A percentile compares a stretch with the other conserved stretches of the same genome.
These are phyloP conservation scores for Pilasporangium apinafurcum DNA, from an alignment of 352 stramenopile genomes.

Conservation along the genomic window DNA sequence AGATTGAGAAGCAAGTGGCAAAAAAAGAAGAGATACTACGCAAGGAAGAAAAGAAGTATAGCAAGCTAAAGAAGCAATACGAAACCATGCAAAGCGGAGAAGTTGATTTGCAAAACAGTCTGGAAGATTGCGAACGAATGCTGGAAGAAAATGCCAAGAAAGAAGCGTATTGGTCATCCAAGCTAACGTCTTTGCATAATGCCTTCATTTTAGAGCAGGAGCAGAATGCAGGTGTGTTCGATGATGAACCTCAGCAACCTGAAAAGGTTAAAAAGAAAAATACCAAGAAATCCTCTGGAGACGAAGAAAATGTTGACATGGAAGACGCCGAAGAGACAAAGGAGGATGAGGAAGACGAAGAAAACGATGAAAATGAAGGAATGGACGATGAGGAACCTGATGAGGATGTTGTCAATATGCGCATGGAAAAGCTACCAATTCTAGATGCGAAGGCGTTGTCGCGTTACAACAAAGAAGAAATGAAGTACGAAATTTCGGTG, in stretches of 20 bases:
- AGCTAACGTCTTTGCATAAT: slow-evolving; percentile 62
- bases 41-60: slow-evolving; percentile 74
- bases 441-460: slow-evolving; percentile 71
- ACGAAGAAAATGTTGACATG: slow-evolving; percentile 28
- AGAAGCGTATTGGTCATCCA: slow-evolving; percentile 76
- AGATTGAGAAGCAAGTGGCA: slow-evolving; percentile 83
- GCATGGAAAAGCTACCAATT: slow-evolving; percentile 62
- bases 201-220: slow-evolving; percentile 62
- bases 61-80: slow-evolving; percentile 86
- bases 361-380: slow-evolving; percentile 13
- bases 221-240: slow-evolving; percentile 64
- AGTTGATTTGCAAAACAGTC: slow-evolving; percentile 90
- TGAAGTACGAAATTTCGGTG: slow-evolving; percentile 92
- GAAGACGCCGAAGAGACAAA: slow-evolving; percentile 27
- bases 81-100: slow-evolving; percentile 89
- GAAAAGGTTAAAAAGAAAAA: slow-evolving; percentile 19
- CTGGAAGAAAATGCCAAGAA: slow-evolving; percentile 91
- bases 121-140: slow-evolving; percentile 92
- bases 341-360: slow-evolving; percentile 15
- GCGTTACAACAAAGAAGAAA: slow-evolving; percentile 87
- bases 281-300: slow-evolving; percentile 13
- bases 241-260: slow-evolving; percentile 35
- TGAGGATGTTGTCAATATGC: slow-evolving; percentile 18
- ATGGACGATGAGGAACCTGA: slow-evolving; percentile 23
- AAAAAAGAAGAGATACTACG: slow-evolving; percentile 79